A percentile compares a stretch with the other conserved stretches of the same genome.
Evolutionary conservation across 495 filamentous ascomycete genomes (phyloP).

Genomic region (Penicillium canescens): DNA sequence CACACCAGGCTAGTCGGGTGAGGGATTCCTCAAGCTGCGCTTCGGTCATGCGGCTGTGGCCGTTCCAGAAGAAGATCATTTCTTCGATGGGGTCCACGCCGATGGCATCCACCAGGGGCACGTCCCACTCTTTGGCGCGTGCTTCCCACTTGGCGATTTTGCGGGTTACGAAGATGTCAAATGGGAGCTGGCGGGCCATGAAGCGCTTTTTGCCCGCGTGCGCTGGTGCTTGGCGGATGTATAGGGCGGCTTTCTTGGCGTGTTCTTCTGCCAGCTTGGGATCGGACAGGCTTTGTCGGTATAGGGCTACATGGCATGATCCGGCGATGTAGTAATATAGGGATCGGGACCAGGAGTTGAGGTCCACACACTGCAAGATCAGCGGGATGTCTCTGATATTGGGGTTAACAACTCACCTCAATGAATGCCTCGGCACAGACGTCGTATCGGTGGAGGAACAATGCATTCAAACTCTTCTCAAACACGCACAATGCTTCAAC

Average conservation of each 20-base stretch:
- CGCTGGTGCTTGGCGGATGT: conserved; percentile 69
- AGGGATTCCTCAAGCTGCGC: conserved; percentile 65
- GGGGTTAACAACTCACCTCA: conserved; percentile 36
- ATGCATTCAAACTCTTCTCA: conserved; percentile 75
- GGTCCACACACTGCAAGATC: conserved; percentile 59
- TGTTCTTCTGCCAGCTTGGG: conserved; percentile 51
- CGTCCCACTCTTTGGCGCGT: conserved; percentile 64
- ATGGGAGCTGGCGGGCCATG: conserved; percentile 85
- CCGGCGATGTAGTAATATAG: conserved; percentile 92
- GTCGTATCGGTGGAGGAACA: conserved; percentile 76
- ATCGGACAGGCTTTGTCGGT: conserved; percentile 58
- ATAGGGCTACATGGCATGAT: conserved; percentile 72
- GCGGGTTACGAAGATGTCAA: conserved; percentile 82
- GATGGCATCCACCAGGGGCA: conserved; percentile 77
- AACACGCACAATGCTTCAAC: conserved; percentile 79
- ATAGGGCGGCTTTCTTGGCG: conserved; percentile 66
- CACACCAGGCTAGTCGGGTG: conserved; percentile 63
- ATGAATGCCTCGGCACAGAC: conserved; percentile 73
- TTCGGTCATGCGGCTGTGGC: conserved; percentile 71
- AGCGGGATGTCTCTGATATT: neutral
- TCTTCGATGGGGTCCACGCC: conserved; percentile 84
- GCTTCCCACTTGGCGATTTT: conserved; percentile 91
- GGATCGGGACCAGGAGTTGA: conserved; percentile 89
- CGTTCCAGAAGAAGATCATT: conserved; percentile 96
- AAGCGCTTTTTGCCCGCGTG: conserved; percentile 84